phyloP scores from a whole-genome alignment of 257 asterid species.

The Fraxinus anomala region DNA sequence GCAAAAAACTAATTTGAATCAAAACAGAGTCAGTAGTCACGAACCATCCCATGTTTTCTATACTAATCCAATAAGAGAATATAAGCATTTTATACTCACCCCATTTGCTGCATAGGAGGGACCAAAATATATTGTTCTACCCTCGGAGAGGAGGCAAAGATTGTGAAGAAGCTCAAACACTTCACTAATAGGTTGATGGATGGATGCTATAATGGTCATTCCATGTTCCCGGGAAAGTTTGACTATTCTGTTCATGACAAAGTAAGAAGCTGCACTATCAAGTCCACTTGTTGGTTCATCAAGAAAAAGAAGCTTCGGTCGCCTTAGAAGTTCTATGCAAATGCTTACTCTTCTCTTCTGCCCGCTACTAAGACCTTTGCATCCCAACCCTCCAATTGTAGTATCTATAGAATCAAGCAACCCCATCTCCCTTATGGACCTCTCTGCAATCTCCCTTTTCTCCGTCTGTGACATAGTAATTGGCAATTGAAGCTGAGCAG shows the following conservation, averaged over 20 bases:
- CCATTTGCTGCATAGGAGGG: slow-evolving; percentile 41
- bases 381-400: slow-evolving; percentile 51
- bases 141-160: slow-evolving; percentile 53
- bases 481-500: slow-evolving; percentile 63
- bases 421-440: slow-evolving; percentile 55
- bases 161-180: slow-evolving; percentile 53
- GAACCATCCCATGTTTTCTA: background rate
- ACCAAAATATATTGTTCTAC: slow-evolving; percentile 54
- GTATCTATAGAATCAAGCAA: slow-evolving; percentile 51
- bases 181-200: slow-evolving; percentile 58
- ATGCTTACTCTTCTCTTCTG: slow-evolving; percentile 68
- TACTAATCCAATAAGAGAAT: background rate
- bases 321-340: slow-evolving; percentile 56
- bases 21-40: slow-evolving; percentile 11
- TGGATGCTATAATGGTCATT: slow-evolving; percentile 56
- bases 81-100: slow-evolving; percentile 34
- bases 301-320: slow-evolving; percentile 63
- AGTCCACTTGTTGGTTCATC: slow-evolving; percentile 78
- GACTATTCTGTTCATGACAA: slow-evolving; percentile 45
- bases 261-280: slow-evolving; percentile 61
- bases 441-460: slow-evolving; percentile 48
- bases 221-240: slow-evolving; percentile 46
- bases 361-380: slow-evolving; percentile 62
- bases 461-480: slow-evolving; percentile 40
- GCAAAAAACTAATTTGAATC: slow-evolving; percentile 45